These are phyloP conservation scores for Candida piceae DNA, from an alignment of 805 yeast genomes.

Conservation along the genomic window DNA sequence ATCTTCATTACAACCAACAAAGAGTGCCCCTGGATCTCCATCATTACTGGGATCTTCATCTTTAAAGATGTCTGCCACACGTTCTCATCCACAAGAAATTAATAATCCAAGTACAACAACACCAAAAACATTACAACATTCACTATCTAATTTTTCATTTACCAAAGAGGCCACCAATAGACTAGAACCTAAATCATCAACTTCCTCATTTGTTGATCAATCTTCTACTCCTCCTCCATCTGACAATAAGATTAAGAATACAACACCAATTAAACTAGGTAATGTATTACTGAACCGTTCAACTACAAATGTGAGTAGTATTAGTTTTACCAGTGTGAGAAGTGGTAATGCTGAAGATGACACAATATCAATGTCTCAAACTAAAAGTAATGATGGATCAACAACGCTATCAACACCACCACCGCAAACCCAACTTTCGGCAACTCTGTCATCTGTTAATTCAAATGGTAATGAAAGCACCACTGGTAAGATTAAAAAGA, in stretches of 20 bases:
- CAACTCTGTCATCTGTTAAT: neutral
- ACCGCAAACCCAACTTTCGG: neutral
- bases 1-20: neutral
- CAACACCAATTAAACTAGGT: neutral
- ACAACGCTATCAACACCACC: neutral
- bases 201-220: neutral
- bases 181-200: neutral
- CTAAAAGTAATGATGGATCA: neutral
- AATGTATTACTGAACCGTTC: neutral
- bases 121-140: neutral
- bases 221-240: neutral
- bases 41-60: neutral
- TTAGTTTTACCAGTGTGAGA: neutral
- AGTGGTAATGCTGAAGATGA: too few relatives aligned
- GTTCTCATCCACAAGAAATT: neutral
- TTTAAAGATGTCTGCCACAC: neutral
- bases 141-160: constrained; percentile 1
- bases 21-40: neutral
- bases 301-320: neutral
- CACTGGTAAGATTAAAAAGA: neutral
- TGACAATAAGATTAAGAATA: neutral
- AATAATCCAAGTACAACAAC: neutral
- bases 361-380: neutral
- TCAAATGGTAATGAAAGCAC: neutral
- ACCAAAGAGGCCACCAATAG: neutral